Percentiles rank a stretch among this genome's conserved stretches.
Evolutionary conservation across 352 stramenopile genomes (phyloP).

Genomic region (Thalassiosira oceanica): DNA sequence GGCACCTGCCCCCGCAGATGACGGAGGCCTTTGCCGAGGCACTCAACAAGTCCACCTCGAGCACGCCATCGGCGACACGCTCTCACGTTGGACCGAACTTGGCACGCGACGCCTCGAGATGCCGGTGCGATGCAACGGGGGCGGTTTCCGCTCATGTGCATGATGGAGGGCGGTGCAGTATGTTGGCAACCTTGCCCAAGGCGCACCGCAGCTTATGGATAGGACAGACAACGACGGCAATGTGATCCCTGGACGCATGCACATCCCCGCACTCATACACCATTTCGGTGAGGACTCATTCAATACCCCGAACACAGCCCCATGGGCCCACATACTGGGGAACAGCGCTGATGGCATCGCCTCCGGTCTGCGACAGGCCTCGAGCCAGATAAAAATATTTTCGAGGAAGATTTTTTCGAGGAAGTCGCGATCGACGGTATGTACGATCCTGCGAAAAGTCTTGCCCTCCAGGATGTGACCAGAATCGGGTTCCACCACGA

Average conservation of each 20-base stretch:
- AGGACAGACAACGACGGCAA: background rate
- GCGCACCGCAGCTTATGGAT: background rate
- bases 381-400: constrained; percentile 16
- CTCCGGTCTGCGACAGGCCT: background rate
- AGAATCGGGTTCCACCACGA: background rate
- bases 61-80: too few species aligned
- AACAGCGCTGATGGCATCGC: background rate
- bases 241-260: background rate
- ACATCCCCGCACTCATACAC: background rate
- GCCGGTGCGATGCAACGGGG: too few species aligned
- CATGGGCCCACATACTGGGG: background rate
- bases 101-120: too few species aligned
- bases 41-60: too few species aligned
- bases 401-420: too few species aligned
- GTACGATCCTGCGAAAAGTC: background rate
- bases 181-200: constrained; percentile 1
- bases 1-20: constrained; percentile 7
- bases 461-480: background rate
- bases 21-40: constrained; percentile 1
- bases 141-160: too few species aligned
- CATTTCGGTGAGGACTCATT: constrained; percentile 1
- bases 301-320: background rate
- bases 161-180: too few species aligned
- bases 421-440: background rate
- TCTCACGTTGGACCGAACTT: too few species aligned